Evolutionary conservation across 2,329 filamentous ascomycete species (phyloP).

Genomic region (Alternaria panax): DNA sequence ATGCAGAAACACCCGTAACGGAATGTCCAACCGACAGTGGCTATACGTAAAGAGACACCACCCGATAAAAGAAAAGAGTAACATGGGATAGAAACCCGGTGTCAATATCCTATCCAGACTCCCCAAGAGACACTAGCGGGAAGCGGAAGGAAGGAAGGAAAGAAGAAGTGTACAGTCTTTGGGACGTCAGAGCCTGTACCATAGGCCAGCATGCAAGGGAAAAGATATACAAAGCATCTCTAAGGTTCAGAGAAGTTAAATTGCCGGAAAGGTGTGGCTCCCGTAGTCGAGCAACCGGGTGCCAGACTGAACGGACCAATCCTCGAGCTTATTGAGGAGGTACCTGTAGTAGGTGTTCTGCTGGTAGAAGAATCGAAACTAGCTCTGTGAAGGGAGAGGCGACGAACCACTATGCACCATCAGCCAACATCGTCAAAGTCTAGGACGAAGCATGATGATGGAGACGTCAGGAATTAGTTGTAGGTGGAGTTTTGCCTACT

Average conservation of each 20-base stretch:
- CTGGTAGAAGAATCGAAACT: not conserved
- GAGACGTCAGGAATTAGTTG: conserved; percentile 23
- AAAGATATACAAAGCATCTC: not conserved
- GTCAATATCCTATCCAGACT: not conserved
- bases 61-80: conserved; percentile 5
- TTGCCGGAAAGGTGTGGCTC: conserved; percentile 1
- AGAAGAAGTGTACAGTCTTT: not conserved
- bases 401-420: conserved; percentile 9
- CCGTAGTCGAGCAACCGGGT: not conserved
- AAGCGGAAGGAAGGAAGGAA: not conserved
- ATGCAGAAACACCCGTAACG: conserved; percentile 35
- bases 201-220: not conserved
- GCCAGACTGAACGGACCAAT: not conserved
- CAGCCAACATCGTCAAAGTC: not conserved
- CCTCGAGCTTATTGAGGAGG: not conserved
- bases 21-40: conserved; percentile 6
- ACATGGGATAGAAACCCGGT: not conserved
- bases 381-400: conserved; percentile 9
- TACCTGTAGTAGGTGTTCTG: not conserved
- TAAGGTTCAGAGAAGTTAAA: conserved; percentile 24
- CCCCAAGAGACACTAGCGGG: conserved; percentile 12
- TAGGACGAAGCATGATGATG: not conserved
- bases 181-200: not conserved
- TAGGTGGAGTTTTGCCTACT: conserved; percentile 48
- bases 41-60: conserved; percentile 5